These are phyloP conservation scores for Chalciporus chontae DNA, from an alignment of 768 basidiomycete genomes.

Conservation along the genomic window DNA sequence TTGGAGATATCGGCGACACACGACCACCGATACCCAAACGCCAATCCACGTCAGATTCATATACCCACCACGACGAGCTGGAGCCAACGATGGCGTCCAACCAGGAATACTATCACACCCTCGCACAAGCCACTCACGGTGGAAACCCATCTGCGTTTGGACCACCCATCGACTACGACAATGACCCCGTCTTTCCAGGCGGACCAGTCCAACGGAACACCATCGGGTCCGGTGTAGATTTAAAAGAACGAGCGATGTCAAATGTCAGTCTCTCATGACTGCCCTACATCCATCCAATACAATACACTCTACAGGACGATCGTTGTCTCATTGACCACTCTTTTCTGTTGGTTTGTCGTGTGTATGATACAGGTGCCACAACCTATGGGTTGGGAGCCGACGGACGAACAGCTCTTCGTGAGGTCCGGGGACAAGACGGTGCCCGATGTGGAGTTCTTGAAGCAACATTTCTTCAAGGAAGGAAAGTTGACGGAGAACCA, in stretches of 20 bases:
- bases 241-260: conserved; percentile 29
- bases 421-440: conserved; percentile 35
- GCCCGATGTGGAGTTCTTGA: conserved; percentile 77
- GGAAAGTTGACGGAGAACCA: conserved; percentile 81
- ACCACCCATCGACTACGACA: conserved; percentile 24
- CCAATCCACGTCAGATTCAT: conserved; percentile 10
- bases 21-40: background rate
- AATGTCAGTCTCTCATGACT: conserved; percentile 29
- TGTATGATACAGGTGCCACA: conserved; percentile 64
- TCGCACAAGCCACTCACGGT: conserved; percentile 10
- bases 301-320: conserved; percentile 19
- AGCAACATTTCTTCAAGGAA: conserved; percentile 86
- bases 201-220: conserved; percentile 24
- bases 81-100: conserved; percentile 19
- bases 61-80: conserved; percentile 17
- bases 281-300: conserved; percentile 3
- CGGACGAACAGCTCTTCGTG: conserved; percentile 71
- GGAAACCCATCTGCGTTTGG: conserved; percentile 11
- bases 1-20: too few species aligned
- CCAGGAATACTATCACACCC: conserved; percentile 22
- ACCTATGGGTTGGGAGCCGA: conserved; percentile 60
- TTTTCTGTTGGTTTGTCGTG: conserved; percentile 13
- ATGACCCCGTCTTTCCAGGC: conserved; percentile 26
- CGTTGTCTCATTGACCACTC: conserved; percentile 24
- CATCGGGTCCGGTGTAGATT: conserved; percentile 17